These are phyloP conservation scores for Pseudogymnoascus sp. DNA, from an alignment of 2,329 filamentous ascomycete species.

Conservation along the genomic window DNA sequence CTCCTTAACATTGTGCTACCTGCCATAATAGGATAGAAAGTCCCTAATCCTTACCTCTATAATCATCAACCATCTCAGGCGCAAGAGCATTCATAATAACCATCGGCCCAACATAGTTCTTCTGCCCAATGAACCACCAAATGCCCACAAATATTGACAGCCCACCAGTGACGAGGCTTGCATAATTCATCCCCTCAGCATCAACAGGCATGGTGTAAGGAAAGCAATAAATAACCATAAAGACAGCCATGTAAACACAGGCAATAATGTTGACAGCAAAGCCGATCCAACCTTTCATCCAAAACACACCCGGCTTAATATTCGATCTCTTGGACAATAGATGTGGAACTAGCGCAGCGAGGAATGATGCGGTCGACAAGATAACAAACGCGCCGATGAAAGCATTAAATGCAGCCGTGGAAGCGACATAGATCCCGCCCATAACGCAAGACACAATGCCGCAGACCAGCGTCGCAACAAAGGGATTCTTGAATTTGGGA, in stretches of 20 bases:
- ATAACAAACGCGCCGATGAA: slow-evolving; percentile 56
- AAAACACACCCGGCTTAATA: slow-evolving; percentile 51
- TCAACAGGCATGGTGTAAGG: slow-evolving; percentile 41
- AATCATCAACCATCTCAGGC: not conserved
- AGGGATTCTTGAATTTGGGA: slow-evolving; percentile 41
- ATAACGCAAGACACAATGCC: slow-evolving; percentile 46
- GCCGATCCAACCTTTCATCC: slow-evolving; percentile 41
- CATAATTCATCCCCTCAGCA: slow-evolving; percentile 47
- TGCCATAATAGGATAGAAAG: not conserved
- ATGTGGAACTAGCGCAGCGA: slow-evolving; percentile 56
- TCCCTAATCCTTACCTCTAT: not conserved
- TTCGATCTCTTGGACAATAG: slow-evolving; percentile 38
- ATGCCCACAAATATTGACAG: slow-evolving; percentile 33
- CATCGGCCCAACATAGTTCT: slow-evolving; percentile 22
- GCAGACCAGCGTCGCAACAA: slow-evolving; percentile 49
- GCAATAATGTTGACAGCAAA: slow-evolving; percentile 46
- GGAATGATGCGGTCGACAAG: slow-evolving; percentile 49
- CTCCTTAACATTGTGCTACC: not conserved
- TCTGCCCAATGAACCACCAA: slow-evolving; percentile 35
- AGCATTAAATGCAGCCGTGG: slow-evolving; percentile 58
- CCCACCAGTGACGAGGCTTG: slow-evolving; percentile 38
- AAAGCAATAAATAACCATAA: slow-evolving; percentile 59
- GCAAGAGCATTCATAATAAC: slow-evolving; percentile 1
- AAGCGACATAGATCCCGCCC: slow-evolving; percentile 60
- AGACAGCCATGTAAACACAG: slow-evolving; percentile 51